phyloP scores from a whole-genome alignment of 768 basidiomycete species.

The Lentinula aciculospora region DNA sequence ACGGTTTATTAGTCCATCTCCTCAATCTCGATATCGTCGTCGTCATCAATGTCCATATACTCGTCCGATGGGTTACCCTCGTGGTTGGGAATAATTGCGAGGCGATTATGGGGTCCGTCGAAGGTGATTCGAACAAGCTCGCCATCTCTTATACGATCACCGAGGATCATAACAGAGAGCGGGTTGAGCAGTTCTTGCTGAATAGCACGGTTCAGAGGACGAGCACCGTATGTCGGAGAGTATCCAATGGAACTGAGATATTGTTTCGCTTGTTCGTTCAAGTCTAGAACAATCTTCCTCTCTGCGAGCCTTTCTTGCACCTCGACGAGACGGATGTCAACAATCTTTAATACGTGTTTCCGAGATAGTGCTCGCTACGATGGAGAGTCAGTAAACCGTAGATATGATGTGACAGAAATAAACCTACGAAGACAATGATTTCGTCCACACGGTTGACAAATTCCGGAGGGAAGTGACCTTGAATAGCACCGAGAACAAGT shows the following conservation, averaged over 20 bases:
- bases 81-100: conserved; percentile 82
- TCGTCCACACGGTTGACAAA: conserved; percentile 90
- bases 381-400: conserved; percentile 18
- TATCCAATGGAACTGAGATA: conserved; percentile 76
- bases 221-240: conserved; percentile 82
- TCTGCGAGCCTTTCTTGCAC: conserved; percentile 75
- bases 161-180: conserved; percentile 77
- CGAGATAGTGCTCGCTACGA: conserved; percentile 74
- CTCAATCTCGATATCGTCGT: conserved; percentile 62
- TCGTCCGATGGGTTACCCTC: conserved; percentile 45
- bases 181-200: conserved; percentile 93
- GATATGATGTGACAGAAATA: neutral
- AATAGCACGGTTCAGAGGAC: conserved; percentile 87
- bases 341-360: conserved; percentile 74
- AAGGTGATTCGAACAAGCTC: conserved; percentile 74
- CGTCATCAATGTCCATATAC: conserved; percentile 56
- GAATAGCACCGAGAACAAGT: conserved; percentile 76
- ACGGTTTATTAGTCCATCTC: conserved; percentile 44
- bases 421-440: conserved; percentile 61
- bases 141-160: conserved; percentile 75
- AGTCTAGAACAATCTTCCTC: conserved; percentile 73
- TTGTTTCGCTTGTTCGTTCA: conserved; percentile 72
- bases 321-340: conserved; percentile 84
- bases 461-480: conserved; percentile 86
- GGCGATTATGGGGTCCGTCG: conserved; percentile 75